Base-by-base conservation (phyloP, 805 yeast species). In the Pichia thaimueangensis region DNA sequence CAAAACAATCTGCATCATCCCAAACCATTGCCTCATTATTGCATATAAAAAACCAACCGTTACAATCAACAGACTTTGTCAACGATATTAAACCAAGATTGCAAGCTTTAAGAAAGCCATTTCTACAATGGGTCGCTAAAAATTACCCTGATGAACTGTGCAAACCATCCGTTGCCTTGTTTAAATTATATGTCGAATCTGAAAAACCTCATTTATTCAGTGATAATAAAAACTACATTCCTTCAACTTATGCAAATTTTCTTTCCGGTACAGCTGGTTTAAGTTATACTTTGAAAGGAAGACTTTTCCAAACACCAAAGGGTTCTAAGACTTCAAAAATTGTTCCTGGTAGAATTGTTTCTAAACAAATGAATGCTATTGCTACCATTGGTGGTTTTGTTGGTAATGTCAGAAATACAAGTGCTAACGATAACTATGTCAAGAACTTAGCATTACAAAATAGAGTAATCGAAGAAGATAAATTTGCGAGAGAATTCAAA, bases 211-310 rank as follows among this genome's bases (percentile, higher is more conserved):
- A 47, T 24, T 23, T 48, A 27, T 47, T 36, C 30, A 37, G 30
- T 30, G 45, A 29, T 36, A 37, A 31, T 17, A 35, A 29, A 39
- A 35, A 17, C 24, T n/a, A 11, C 7, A 48, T 56, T 28, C 54
- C 60, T 12, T 35, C 49, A 35, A 30, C 49, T 21, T 49, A 58
- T 42, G 39, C 45, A 15, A 47, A 54, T 13, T 47, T 50, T 43
- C 48, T 57, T 13, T 55, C 80, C 41, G 94, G 88, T 25, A 75
- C 84, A 7, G 95, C 83, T 23, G 95, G 95, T 6, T 69, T 86
- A 46, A 73, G 86, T 2, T 86, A 85, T 54, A 69, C 68, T 30
- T 72, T 82, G 47, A 73, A 70, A 45, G 95, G 95, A 6, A 73
- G 86, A 58, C 64, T 86, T 30, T 57, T 67, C 45, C 82, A 78